Conservation (phyloP, 169 alveolate species). For the Plasmodium gallinaceum region DNA sequence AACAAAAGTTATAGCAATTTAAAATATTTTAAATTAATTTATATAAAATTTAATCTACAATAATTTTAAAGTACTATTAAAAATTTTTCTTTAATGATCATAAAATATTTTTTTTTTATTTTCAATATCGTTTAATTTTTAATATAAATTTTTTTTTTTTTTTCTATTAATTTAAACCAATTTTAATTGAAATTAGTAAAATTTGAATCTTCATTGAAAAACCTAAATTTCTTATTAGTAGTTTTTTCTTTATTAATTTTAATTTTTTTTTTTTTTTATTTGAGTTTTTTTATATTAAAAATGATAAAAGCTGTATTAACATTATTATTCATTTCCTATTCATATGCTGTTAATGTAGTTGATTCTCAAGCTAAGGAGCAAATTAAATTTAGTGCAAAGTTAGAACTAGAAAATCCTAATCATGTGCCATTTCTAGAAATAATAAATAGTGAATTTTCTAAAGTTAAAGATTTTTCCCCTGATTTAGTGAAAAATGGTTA, state of each 20-base stretch:
- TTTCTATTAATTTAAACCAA: no score
- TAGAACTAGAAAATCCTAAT: conserved; percentile 2
- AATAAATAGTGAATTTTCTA: conserved; percentile 17
- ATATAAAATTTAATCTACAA: no score
- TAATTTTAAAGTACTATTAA: no score
- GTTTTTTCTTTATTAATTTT: neutral
- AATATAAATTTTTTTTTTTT: no score
- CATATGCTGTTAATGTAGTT: neutral
- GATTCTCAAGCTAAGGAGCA: neutral
- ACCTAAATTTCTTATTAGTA: neutral
- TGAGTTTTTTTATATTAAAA: neutral
- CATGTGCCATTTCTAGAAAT: neutral
- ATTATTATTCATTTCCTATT: conserved; percentile 10
- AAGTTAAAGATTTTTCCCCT: conserved; percentile 3
- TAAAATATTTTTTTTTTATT: no score
- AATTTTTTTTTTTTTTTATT: neutral
- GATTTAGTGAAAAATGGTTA: neutral
- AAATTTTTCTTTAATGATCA: no score
- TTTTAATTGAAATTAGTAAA: no score
- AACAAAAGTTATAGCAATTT: no score
- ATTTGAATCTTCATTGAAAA: no score
- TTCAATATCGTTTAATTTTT: no score
- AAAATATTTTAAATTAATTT: no score
- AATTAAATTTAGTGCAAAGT: conserved; percentile 7
- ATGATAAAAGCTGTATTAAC: conserved; percentile 26